A percentile compares a stretch with the other conserved stretches of the same genome.
phyloP scores from a whole-genome alignment of 2,329 filamentous ascomycete genomes.

The Neocatenulostroma microsporum region DNA sequence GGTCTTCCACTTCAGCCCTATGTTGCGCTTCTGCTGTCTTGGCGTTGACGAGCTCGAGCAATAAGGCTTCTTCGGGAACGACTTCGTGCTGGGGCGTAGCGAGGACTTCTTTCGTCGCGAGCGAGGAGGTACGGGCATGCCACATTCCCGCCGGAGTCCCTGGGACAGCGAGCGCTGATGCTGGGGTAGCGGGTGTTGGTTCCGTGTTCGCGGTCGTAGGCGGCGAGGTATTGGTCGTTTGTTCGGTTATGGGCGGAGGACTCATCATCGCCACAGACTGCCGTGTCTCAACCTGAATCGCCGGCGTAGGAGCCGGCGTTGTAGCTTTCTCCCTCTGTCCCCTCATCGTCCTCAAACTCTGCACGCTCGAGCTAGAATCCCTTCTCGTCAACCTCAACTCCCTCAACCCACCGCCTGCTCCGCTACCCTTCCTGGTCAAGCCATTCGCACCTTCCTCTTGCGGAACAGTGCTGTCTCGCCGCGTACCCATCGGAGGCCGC shows the following conservation, averaged over 20 bases:
- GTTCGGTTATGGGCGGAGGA: too few relatives aligned
- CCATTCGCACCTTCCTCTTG: conserved; percentile 2
- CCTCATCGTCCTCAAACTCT: conserved; percentile 40
- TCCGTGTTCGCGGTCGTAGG: too few relatives aligned
- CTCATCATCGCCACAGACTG: neutral
- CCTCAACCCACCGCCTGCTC: conserved; percentile 54
- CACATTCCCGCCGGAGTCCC: conserved; percentile 19
- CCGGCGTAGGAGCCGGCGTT: conserved; percentile 9
- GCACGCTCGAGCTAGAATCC: conserved; percentile 29
- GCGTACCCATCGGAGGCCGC: conserved; percentile 27
- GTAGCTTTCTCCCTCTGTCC: too few relatives aligned
- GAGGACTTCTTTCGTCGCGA: conserved; percentile 47
- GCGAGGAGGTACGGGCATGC: conserved; percentile 47
- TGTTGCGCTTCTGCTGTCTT: conserved; percentile 32
- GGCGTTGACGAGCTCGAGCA: conserved; percentile 63
- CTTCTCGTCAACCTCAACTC: conserved; percentile 68
- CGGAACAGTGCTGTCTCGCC: conserved; percentile 26
- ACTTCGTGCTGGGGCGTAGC: conserved; percentile 41
- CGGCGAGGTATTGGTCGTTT: too few relatives aligned
- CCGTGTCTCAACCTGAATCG: conserved; percentile 5
- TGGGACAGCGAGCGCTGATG: conserved; percentile 3
- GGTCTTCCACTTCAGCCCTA: conserved; percentile 30
- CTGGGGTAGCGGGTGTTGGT: neutral
- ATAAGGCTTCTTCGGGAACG: conserved; percentile 53
- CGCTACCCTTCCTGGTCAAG: conserved; percentile 15